Base-by-base conservation (phyloP, 331 rosid species). In the Quercus phellos region DNA sequence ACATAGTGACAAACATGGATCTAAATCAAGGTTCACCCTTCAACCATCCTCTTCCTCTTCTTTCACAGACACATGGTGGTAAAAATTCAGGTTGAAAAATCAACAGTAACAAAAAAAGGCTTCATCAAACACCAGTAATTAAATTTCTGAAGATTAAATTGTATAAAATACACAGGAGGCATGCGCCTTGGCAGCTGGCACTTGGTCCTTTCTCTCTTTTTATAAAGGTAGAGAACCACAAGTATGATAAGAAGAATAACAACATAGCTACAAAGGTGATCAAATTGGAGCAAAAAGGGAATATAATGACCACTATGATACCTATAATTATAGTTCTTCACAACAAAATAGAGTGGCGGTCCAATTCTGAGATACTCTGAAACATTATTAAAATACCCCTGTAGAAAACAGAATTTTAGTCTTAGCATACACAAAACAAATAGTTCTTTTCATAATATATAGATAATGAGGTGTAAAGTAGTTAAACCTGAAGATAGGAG, bases 291-390 rank as follows among this genome's bases (percentile, higher is more conserved):
- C 51, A 50, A 67, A 38, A 72, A 56, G 72, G 12, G 24, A 71
- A 54, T 10, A 51, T 72, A 63, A 76, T 63, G 30, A 27, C 30
- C 30, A 50, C 66, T 59, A 75, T 63, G 77, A 75, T 87, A 93
- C 97, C 99, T 95, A 80, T 95, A 93, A 74, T 95, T 95, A 76
- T 88, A 93, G 87, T 91, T 95, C 91, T 95, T 95, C 70, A 93
- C 98, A 77, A 95, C 94, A 75, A 95, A 95, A 85, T 95, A 95
- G 67, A 95, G 74, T 32, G 99, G 99, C 9, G 98, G 97, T 78
- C 98, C 99, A 84, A 95, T 86, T 89, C 93, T 88, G 81, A 95
- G 99, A 85, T 95, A 89, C 71, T 87, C 93, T 26, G 99, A 87
- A 61, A 93, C 84, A 86, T 91, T 89, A 80, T 81, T 90, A 82